phyloP scores from a whole-genome alignment of 805 yeast species.

The Candida nanaspora region DNA sequence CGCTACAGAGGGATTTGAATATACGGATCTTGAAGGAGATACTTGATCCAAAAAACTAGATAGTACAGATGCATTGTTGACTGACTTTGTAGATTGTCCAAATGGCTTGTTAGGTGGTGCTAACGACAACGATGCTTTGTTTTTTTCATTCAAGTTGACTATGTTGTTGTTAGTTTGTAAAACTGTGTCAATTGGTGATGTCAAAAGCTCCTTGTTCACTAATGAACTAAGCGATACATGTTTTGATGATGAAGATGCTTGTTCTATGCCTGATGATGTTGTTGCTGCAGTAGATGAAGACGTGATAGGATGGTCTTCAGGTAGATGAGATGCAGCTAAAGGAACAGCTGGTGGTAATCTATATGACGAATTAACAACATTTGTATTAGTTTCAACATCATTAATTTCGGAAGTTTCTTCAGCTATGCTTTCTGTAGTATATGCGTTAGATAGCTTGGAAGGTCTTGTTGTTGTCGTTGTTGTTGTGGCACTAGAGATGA shows the following conservation, averaged over 20 bases:
- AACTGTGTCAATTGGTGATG: conserved; percentile 4
- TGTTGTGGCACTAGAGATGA: conserved; percentile 18
- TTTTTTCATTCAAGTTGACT: conserved; percentile 7
- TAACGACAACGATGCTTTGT: conserved; percentile 1
- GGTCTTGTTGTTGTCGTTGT: conserved; percentile 7
- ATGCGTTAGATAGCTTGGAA: not conserved
- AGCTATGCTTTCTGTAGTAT: not conserved
- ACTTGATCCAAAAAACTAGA: conserved; percentile 15
- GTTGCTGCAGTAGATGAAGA: not conserved
- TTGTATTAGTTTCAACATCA: not conserved
- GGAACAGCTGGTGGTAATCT: too few relatives aligned
- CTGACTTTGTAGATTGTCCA: conserved; percentile 6
- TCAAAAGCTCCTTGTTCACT: not conserved
- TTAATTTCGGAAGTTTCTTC: not conserved
- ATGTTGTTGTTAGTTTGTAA: conserved; percentile 16
- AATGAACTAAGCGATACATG: not conserved
- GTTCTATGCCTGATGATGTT: too few relatives aligned
- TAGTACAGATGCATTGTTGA: conserved; percentile 10
- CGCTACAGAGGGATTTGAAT: not conserved
- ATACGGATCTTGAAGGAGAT: conserved; percentile 1
- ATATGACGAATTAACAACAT: too few relatives aligned
- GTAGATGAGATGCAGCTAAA: conserved; percentile 1
- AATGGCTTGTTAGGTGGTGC: conserved; percentile 17
- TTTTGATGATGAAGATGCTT: not conserved
- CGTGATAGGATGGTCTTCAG: not conserved